Percentiles rank a stretch among this genome's conserved stretches.
Evolutionary conservation across 108 stramenopile species (phyloP).

Genomic region (Parmales sp.): DNA sequence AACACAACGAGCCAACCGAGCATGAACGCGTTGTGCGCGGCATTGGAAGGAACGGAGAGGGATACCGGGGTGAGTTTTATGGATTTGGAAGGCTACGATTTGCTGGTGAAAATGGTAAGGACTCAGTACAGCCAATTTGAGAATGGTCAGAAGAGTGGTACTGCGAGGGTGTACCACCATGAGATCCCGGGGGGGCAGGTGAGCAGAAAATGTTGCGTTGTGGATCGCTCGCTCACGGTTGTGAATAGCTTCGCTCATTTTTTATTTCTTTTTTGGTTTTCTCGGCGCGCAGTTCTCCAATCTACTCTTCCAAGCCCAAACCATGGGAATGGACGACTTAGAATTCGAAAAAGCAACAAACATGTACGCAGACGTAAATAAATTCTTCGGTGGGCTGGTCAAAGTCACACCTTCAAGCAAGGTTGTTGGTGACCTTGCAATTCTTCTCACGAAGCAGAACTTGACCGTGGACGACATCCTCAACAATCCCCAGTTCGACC

Average conservation of each 20-base stretch:
- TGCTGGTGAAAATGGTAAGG: conserved; percentile 88
- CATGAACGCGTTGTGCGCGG: conserved; percentile 82
- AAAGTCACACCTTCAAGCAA: conserved; percentile 94
- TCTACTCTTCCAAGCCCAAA: conserved; percentile 80
- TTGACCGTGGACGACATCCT: too few relatives aligned
- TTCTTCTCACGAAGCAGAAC: too few relatives aligned
- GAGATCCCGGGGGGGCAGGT: conserved; percentile 82
- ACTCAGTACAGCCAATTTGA: conserved; percentile 92
- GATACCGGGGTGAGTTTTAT: conserved; percentile 73
- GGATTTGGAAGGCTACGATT: conserved; percentile 60
- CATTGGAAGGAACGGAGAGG: conserved; percentile 56
- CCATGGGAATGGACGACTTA: conserved; percentile 78
- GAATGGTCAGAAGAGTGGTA: conserved; percentile 85
- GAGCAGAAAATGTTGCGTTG: neutral
- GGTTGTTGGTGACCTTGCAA: conserved; percentile 94
- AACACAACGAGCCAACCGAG: conserved; percentile 90
- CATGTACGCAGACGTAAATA: conserved; percentile 84
- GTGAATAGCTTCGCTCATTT: neutral
- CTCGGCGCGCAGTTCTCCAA: conserved; percentile 89
- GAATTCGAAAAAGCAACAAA: conserved; percentile 82
- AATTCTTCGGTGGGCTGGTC: conserved; percentile 87
- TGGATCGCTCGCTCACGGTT: neutral
- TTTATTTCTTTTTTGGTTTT: conserved; percentile 27
- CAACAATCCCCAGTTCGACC: too few relatives aligned
- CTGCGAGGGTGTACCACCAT: conserved; percentile 83